Evolutionary conservation across 148 eudicot genomes (phyloP), one percentile per base, ranked within the genome.

Genomic region (Camellia japonica): DNA sequence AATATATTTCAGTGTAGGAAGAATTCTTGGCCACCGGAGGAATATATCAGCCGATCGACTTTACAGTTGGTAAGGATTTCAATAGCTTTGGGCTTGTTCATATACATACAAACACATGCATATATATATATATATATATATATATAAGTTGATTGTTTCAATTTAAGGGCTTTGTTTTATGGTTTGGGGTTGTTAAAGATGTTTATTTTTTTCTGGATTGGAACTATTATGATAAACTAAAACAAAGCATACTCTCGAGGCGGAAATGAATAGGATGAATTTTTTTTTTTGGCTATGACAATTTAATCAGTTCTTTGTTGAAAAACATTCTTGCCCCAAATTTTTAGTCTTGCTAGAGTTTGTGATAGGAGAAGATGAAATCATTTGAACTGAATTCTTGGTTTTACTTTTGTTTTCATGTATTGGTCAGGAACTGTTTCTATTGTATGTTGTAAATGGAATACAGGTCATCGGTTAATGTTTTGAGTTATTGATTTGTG

Each of bases 21-120:
- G 88, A 90, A 81, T 86, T 92, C 99, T 47, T 96, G 99, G 99
- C 98, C 99, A 46, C 92, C 97, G 0, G 91, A 92, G 74, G 99
- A 96, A 80, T 96, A 93, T 83, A 85, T 96, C 56, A 88, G 82
- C 85, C 83, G 87, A 77, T 68, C 84, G 18, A 90, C 98, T 60
- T 83, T 96, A 86, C 94, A 92, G 75, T 77, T 93, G 95, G 99
- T 94, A 80, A 81, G 89, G 74, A 70, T 68, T 73, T 68, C 41
- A 49, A 13, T 4, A 52, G 58, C 41, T 79, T 51, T 63, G 20
- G 38, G 52, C 44, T 67, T 68, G 15, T 51, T 16, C 20, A 9
- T 10, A 11, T 8, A 43, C 38, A 16, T 30, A 9, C 16, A 9
- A 20, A 10, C 7, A 2, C 18, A 9, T 46, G 7, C 3, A n/a